A percentile compares a stretch with the other conserved stretches of the same genome.
Evolutionary conservation across 805 yeast species (phyloP).

Genomic region (Crinitomyces ghanaensis): DNA sequence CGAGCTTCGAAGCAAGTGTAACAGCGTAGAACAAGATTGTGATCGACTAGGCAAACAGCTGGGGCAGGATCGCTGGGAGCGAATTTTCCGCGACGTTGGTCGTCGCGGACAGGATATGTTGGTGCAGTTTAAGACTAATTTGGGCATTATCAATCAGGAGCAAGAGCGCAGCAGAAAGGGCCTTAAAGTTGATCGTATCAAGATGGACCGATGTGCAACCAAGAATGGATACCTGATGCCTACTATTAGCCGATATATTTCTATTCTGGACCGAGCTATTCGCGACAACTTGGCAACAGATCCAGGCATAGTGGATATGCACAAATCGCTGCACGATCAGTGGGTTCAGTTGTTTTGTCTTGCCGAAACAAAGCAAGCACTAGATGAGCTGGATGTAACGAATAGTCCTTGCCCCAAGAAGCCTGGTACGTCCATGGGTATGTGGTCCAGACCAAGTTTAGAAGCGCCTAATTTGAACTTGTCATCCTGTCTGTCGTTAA

Average conservation of each 20-base stretch:
- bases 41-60: conserved; percentile 13
- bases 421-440: no score
- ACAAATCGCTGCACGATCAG: conserved; percentile 9
- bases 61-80: conserved; percentile 15
- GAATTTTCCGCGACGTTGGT: conserved; percentile 13
- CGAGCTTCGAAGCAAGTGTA: conserved; percentile 10
- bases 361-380: conserved; percentile 1
- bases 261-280: conserved; percentile 14
- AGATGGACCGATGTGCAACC: conserved; percentile 9
- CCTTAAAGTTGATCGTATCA: neutral
- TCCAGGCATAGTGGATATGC: conserved; percentile 9
- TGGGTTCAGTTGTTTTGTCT: conserved; percentile 8
- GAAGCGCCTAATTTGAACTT: no score
- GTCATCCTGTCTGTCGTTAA: neutral
- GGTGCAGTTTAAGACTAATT: conserved; percentile 9
- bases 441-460: no score
- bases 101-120: conserved; percentile 11
- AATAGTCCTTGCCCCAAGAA: no score
- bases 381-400: no score
- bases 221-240: conserved; percentile 12
- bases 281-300: conserved; percentile 9
- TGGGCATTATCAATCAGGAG: conserved; percentile 5
- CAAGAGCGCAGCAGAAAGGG: neutral
- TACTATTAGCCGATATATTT: conserved; percentile 9
- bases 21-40: conserved; percentile 7